A percentile compares a stretch with the other conserved stretches of the same genome.
Evolutionary conservation across 2,329 filamentous ascomycete genomes (phyloP).

Genomic region (Calonectria hongkongensis): DNA sequence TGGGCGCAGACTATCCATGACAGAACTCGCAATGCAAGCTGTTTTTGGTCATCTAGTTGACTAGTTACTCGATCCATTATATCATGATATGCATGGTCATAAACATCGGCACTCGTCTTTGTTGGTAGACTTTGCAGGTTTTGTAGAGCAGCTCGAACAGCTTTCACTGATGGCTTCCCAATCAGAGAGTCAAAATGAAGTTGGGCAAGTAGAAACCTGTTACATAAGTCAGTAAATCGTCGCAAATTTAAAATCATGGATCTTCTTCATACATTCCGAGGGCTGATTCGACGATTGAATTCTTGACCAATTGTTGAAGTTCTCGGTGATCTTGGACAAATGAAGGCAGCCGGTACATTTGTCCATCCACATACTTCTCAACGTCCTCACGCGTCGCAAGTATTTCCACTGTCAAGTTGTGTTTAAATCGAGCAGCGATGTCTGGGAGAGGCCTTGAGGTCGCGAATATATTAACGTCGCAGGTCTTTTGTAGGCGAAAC

Average conservation of each 20-base stretch:
- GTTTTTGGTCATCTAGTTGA: conserved; percentile 52
- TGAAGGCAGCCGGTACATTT: neutral
- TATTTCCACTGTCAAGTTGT: neutral
- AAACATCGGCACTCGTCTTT: conserved; percentile 54
- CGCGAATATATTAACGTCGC: neutral
- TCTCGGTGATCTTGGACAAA: neutral
- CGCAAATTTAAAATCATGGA: no score
- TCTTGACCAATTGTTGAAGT: conserved; percentile 26
- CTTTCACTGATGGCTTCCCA: conserved; percentile 42
- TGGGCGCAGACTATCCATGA: neutral
- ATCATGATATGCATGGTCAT: conserved; percentile 48
- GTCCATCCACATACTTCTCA: conserved; percentile 1
- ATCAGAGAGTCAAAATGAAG: conserved; percentile 46
- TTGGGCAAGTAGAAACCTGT: conserved; percentile 46
- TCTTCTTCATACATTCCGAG: conserved; percentile 33
- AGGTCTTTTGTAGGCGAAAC: neutral
- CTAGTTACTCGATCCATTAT: conserved; percentile 59
- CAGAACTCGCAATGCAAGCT: neutral
- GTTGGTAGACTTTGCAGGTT: conserved; percentile 45
- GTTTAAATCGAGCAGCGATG: neutral
- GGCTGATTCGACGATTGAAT: neutral
- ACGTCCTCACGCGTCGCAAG: neutral
- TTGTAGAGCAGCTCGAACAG: conserved; percentile 46
- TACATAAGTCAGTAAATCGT: neutral
- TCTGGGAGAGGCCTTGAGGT: conserved; percentile 23